Evolutionary conservation across 2,329 filamentous ascomycete genomes (phyloP).

Genomic region (Alternaria conjuncta): DNA sequence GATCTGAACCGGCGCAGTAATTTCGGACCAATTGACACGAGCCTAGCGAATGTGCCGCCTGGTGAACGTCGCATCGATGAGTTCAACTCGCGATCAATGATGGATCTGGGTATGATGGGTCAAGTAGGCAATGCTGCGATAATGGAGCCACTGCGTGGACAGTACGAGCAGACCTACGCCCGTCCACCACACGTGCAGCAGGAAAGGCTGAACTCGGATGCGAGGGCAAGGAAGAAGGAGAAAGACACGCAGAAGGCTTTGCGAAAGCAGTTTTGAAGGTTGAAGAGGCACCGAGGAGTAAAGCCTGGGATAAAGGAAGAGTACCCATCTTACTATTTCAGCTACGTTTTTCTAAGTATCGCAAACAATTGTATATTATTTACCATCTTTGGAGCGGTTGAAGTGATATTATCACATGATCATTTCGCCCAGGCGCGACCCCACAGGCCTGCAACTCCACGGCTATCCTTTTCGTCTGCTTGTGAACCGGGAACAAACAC

Average conservation of each 20-base stretch:
- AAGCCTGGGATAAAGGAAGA: background rate
- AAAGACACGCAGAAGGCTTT: background rate
- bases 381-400: no score
- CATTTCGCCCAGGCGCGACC: no score
- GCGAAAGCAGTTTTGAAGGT: background rate
- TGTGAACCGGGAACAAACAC: background rate
- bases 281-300: background rate
- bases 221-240: background rate
- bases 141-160: background rate
- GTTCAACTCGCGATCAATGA: background rate
- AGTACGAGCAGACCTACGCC: background rate
- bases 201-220: background rate
- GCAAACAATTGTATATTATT: background rate
- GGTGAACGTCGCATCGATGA: background rate
- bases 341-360: background rate
- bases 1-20: background rate
- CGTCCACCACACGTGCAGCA: background rate
- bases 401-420: no score
- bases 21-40: background rate
- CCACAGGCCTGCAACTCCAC: background rate
- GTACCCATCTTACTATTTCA: background rate
- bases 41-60: background rate
- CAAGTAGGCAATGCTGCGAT: background rate
- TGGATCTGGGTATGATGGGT: background rate
- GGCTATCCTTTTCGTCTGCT: background rate